Evolutionary conservation across 2,329 filamentous ascomycete genomes (phyloP), one percentile per base, ranked within the genome.

Genomic region (Diaporthe eres): DNA sequence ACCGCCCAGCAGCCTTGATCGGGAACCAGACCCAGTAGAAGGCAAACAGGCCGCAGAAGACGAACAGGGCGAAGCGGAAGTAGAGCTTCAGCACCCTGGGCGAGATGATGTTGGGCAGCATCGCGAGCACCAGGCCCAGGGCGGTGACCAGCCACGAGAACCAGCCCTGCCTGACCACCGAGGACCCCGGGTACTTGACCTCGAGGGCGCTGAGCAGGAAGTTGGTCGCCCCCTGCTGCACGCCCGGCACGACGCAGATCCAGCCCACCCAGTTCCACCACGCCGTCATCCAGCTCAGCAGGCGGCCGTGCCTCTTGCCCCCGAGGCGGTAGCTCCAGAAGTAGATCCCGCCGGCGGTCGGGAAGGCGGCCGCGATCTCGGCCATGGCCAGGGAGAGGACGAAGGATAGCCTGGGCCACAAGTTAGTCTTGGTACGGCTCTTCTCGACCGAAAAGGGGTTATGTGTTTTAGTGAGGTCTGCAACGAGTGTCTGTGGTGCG

Each of bases 21-120:
- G 84, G 84, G 74, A 86, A 84, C 84, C 84, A 85, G 70, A 82
- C 82, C 82, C 82, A 84, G 74, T 84, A 85, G 25, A 84, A 77
- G 25, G 81, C 76, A 68, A 85, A 80, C 7, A 85, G 79, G 10
- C 79, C 71, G 58, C 83, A 82, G 78, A 84, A 85, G 71, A 84
- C 83, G 72, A 82, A 75, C 28, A 84, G 78, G 12, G 83, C 83
- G 58, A 85, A 84, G 25, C 84, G 82, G 72, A 85, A 85, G 70
- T 85, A 84, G 53, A 81, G 77, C 77, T 81, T 77, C 42, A 85
- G 78, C 22, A 83, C 79, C 63, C 78, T 78, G 74, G 83, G 81
- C 28, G 79, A 82, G 76, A 83, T 79, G 63, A 85, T 78, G 74
- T 85, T 85, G 12, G 84, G 83, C 3, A 80, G 76, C 81, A 84